These are phyloP conservation scores for Tricladium varicosporioides DNA, from an alignment of 2,329 filamentous ascomycete genomes.

Conservation along the genomic window DNA sequence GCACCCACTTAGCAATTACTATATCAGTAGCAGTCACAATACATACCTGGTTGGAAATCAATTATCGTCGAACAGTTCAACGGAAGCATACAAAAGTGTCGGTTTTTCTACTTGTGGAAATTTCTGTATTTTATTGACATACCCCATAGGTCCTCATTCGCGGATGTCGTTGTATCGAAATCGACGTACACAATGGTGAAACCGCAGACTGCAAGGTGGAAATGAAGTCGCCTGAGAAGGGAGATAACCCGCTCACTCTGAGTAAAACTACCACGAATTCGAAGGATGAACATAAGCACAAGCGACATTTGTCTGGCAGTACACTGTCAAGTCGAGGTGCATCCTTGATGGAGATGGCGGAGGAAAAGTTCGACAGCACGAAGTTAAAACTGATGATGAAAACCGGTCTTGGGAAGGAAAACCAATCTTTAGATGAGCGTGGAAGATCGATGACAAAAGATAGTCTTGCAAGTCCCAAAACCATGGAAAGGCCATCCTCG, in stretches of 20 bases:
- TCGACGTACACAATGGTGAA: constrained; percentile 88
- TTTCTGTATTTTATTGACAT: constrained; percentile 6
- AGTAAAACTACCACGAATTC: background rate
- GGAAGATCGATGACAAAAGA: constrained; percentile 14
- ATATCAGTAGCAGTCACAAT: constrained; percentile 92
- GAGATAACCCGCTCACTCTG: too few relatives aligned
- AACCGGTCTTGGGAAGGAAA: constrained; percentile 14
- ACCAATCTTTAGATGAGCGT: constrained; percentile 14
- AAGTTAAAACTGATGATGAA: constrained; percentile 25
- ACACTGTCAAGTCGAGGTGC: constrained; percentile 34
- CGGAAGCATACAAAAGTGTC: constrained; percentile 75
- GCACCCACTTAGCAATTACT: constrained; percentile 64
- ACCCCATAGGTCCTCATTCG: constrained; percentile 60
- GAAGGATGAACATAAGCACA: constrained; percentile 39
- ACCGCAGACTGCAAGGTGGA: constrained; percentile 28
- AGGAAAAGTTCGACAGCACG: constrained; percentile 27
- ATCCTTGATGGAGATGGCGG: constrained; percentile 28
- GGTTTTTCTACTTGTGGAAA: constrained; percentile 31
- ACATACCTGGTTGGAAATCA: constrained; percentile 90
- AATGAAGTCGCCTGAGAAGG: constrained; percentile 6
- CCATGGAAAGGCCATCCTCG: constrained; percentile 29
- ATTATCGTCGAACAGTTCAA: constrained; percentile 69
- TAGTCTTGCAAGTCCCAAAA: constrained; percentile 16
- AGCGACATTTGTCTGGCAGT: constrained; percentile 33
- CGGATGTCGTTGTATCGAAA: constrained; percentile 88